Percentiles rank a stretch among this genome's conserved stretches.
These are phyloP conservation scores for Sporisorium graminicola DNA, from an alignment of 1,284 basidiomycete species.

Conservation along the genomic window DNA sequence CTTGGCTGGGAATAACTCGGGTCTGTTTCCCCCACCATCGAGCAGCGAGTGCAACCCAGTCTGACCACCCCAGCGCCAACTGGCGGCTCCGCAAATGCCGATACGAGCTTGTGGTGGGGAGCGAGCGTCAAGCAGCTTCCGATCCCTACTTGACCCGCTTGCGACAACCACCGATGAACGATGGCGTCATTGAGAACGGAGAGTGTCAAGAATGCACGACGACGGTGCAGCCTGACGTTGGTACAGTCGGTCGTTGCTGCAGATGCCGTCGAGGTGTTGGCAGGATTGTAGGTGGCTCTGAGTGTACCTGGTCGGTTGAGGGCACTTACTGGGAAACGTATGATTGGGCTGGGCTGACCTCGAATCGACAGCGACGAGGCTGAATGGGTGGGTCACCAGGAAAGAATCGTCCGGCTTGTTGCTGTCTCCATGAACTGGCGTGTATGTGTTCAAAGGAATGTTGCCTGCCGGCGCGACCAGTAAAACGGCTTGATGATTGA, in stretches of 20 bases:
- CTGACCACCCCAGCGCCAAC: background rate
- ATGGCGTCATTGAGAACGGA: background rate
- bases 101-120: background rate
- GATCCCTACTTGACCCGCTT: background rate
- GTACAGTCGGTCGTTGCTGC: too few species aligned
- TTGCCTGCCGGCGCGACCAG: too few species aligned
- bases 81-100: background rate
- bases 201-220: background rate
- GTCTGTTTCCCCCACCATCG: slow-evolving; percentile 6
- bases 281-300: background rate
- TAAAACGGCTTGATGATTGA: background rate
- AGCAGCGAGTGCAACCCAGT: background rate
- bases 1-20: background rate
- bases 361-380: too few species aligned
- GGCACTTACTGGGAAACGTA: background rate
- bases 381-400: background rate
- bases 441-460: too few species aligned
- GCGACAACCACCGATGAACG: background rate
- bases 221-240: too few species aligned
- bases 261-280: background rate
- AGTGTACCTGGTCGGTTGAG: background rate
- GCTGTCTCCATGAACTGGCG: background rate
- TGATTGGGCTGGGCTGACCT: background rate
- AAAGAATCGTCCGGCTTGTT: background rate
- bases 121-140: background rate